Evolutionary conservation across 495 filamentous ascomycete genomes (phyloP).

Genomic region (Neurospora hispaniola): DNA sequence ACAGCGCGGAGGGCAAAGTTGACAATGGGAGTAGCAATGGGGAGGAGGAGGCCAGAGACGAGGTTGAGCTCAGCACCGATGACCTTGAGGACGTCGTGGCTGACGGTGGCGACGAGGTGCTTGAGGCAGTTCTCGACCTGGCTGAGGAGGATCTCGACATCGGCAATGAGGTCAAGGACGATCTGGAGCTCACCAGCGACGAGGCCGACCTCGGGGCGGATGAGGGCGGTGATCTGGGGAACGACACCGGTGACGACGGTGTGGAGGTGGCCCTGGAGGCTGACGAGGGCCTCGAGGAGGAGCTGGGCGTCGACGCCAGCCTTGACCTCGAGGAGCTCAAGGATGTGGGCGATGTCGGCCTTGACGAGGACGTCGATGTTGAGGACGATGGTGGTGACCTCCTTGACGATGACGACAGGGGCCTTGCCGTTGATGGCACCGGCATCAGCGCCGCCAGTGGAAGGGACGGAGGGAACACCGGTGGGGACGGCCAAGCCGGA

Average conservation of each 20-base stretch:
- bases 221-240: background rate
- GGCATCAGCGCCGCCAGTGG: background rate
- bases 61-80: background rate
- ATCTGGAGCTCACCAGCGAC: constrained; percentile 2
- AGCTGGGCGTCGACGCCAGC: background rate
- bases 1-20: background rate
- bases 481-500: background rate
- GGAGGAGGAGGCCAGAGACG: background rate
- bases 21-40: background rate
- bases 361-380: constrained; percentile 3
- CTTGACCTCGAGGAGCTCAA: background rate
- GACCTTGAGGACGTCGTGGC: background rate
- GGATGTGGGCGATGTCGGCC: constrained; percentile 1
- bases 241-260: background rate
- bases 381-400: constrained; percentile 1
- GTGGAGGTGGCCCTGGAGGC: constrained; percentile 3
- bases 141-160: constrained; percentile 1
- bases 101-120: constrained; percentile 1
- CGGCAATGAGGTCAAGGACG: constrained; percentile 4
- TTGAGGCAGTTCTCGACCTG: constrained; percentile 3
- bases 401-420: background rate
- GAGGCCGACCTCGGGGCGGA: background rate
- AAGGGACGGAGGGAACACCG: background rate
- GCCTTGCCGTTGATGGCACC: background rate
- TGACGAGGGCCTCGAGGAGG: constrained; percentile 1